Conservation (phyloP, 1,284 basidiomycete genomes). For the Chalciporus sp. region DNA sequence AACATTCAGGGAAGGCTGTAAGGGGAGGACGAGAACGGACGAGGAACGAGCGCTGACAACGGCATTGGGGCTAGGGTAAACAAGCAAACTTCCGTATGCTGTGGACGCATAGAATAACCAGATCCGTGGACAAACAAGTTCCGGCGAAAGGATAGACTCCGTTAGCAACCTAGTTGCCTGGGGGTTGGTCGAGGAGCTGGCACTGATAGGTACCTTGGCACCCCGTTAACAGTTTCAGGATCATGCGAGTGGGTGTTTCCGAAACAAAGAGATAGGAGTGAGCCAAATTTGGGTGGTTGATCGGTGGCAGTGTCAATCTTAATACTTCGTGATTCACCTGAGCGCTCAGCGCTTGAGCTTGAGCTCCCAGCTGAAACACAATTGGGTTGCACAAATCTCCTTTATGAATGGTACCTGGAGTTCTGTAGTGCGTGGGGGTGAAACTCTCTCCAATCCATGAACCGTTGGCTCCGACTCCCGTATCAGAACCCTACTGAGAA, state of each 20-base stretch:
- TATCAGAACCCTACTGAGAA: background rate
- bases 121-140: background rate
- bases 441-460: background rate
- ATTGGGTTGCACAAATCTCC: no score
- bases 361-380: no score
- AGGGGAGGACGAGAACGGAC: background rate
- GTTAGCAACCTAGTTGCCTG: background rate
- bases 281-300: background rate
- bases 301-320: background rate
- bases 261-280: background rate
- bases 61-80: background rate
- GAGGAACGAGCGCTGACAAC: background rate
- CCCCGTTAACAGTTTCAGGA: no score
- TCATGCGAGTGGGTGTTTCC: no score
- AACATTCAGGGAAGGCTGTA: background rate
- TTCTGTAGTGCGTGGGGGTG: no score
- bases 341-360: no score
- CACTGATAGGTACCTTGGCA: no score
- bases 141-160: background rate
- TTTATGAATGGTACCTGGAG: no score
- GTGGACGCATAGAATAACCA: background rate
- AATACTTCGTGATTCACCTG: background rate
- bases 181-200: no score
- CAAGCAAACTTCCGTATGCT: background rate
- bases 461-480: background rate